A percentile compares a stretch with the other conserved stretches of the same genome.
Evolutionary conservation across 805 yeast genomes (phyloP).

Genomic region (Yarrowia sp.): DNA sequence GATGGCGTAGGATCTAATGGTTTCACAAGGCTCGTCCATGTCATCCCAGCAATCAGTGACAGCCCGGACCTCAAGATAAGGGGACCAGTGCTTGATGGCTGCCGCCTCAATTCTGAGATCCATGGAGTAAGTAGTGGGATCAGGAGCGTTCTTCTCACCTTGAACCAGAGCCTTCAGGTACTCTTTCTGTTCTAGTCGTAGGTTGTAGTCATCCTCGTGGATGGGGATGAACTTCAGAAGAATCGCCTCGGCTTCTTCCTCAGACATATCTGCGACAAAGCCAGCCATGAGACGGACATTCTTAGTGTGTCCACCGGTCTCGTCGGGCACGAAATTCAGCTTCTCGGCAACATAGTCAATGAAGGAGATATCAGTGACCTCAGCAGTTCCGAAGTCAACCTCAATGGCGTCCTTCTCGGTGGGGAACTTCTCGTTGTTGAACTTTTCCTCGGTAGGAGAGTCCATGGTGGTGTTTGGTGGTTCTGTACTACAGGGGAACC

Average conservation of each 20-base stretch:
- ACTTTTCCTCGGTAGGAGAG: neutral
- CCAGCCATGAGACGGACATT: neutral
- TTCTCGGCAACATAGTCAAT: neutral
- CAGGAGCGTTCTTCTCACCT: neutral
- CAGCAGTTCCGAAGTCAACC: neutral
- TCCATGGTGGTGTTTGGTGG: neutral
- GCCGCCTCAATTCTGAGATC: slow-evolving; percentile 42
- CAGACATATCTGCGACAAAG: neutral
- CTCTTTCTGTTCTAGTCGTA: neutral
- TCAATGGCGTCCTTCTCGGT: neutral
- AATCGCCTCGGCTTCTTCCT: neutral
- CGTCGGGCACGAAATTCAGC: neutral
- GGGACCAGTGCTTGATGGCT: slow-evolving; percentile 44
- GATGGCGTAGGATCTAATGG: slow-evolving; percentile 51
- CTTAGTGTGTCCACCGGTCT: neutral
- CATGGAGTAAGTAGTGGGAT: neutral
- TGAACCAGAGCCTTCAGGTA: neutral
- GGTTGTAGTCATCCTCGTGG: slow-evolving; percentile 6
- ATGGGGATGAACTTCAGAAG: neutral
- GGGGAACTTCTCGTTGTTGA: neutral
- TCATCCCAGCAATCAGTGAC: slow-evolving; percentile 42
- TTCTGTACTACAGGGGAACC: neutral
- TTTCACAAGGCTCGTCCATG: slow-evolving; percentile 44
- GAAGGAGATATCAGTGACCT: neutral
- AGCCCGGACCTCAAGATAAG: slow-evolving; percentile 59